Evolutionary conservation across 1,284 basidiomycete genomes (phyloP).

Genomic region (Porogramme epimiltina): DNA sequence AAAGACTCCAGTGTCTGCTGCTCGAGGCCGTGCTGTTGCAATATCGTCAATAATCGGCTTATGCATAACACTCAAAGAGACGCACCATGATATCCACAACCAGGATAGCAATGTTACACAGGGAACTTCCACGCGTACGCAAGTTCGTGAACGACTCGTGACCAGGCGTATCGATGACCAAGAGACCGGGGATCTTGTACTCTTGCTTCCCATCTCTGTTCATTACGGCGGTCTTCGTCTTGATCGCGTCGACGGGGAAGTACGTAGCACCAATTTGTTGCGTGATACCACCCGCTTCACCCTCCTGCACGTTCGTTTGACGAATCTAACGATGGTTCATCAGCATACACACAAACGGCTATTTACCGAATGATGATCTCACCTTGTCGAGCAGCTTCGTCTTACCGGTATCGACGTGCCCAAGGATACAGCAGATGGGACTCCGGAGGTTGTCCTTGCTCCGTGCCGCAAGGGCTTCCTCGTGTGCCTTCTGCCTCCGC

Average conservation of each 20-base stretch:
- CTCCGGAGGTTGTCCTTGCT: constrained; percentile 91
- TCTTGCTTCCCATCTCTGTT: constrained; percentile 89
- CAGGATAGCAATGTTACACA: constrained; percentile 99
- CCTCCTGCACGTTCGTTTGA: constrained; percentile 99
- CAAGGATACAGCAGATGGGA: constrained; percentile 99
- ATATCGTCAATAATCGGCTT: constrained; percentile 9
- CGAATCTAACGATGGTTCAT: constrained; percentile 73
- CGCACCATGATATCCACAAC: constrained; percentile 97
- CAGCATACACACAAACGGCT: neutral
- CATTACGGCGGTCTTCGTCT: constrained; percentile 89
- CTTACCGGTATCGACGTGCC: constrained; percentile 99
- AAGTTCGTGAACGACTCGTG: constrained; percentile 99
- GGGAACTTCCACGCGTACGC: constrained; percentile 92
- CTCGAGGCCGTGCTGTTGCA: constrained; percentile 87
- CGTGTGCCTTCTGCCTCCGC: constrained; percentile 80
- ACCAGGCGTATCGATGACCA: constrained; percentile 98
- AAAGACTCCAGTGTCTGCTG: constrained; percentile 97
- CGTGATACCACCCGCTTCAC: constrained; percentile 99
- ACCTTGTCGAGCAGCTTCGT: constrained; percentile 98
- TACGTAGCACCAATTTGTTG: constrained; percentile 99
- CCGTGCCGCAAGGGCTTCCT: constrained; percentile 86
- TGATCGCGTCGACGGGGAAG: constrained; percentile 97
- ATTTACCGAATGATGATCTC: constrained; percentile 9
- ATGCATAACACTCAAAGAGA: neutral
- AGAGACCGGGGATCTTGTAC: constrained; percentile 96